Conservation (phyloP, 176 grass and related monocot species). For the Phragmites australis region DNA sequence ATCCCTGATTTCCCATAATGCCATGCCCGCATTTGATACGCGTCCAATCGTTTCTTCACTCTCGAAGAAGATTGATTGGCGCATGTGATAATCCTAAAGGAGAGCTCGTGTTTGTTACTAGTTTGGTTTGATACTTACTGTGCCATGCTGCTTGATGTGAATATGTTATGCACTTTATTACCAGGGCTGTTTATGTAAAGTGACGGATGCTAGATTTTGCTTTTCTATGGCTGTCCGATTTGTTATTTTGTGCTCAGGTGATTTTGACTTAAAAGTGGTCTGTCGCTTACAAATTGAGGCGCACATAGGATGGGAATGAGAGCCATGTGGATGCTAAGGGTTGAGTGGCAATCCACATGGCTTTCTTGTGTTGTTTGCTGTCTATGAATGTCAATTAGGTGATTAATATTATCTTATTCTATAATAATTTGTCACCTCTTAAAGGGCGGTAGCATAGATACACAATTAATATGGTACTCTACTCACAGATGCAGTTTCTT, state of each 20-base stretch:
- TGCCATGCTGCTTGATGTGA: not conserved
- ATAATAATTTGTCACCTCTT: not conserved
- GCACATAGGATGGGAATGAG: not conserved
- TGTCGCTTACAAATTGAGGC: not conserved
- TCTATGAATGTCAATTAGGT: not conserved
- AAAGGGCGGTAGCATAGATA: not conserved
- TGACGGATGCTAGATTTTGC: not conserved
- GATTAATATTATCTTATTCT: constrained; percentile 3
- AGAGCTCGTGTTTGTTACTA: not conserved
- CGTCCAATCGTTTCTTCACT: not conserved
- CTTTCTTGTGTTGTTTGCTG: not conserved
- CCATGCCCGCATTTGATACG: not conserved
- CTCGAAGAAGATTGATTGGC: not conserved
- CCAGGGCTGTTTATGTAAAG: not conserved
- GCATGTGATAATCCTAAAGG: not conserved
- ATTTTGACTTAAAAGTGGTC: not conserved
- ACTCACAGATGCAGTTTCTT: not conserved
- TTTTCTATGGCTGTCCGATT: not conserved
- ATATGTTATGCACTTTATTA: not conserved
- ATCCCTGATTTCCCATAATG: not conserved
- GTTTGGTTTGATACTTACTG: constrained; percentile 4
- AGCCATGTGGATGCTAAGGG: constrained; percentile 21
- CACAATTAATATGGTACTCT: not conserved
- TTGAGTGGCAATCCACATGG: not conserved
- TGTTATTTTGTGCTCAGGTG: not conserved